Evolutionary conservation across 768 basidiomycete genomes (phyloP).

Genomic region (Rhodotorula babjevae): DNA sequence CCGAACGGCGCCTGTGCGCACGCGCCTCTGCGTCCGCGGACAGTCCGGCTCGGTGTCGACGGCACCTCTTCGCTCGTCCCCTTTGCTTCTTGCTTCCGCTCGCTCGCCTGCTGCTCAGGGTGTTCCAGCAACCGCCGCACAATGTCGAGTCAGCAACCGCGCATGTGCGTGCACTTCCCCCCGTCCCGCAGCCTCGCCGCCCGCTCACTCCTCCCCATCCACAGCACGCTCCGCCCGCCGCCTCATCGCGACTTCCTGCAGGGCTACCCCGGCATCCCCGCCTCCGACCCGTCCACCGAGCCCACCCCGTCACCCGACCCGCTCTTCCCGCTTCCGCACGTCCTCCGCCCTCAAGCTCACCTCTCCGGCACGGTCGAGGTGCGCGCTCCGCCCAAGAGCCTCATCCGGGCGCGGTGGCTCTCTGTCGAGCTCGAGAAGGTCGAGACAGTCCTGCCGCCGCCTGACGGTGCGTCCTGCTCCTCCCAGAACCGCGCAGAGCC

Average conservation of each 20-base stretch:
- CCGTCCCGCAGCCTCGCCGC: no score
- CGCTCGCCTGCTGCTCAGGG: no score
- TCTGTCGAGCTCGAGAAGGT: conserved; percentile 85
- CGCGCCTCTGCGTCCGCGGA: no score
- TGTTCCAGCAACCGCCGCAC: no score
- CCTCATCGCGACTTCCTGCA: conserved; percentile 20
- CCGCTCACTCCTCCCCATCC: background rate
- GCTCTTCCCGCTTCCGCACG: conserved; percentile 27
- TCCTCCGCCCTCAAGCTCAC: conserved; percentile 26
- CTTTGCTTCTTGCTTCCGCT: no score
- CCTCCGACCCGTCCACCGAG: background rate
- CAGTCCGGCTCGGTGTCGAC: no score
- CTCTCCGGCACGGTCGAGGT: conserved; percentile 64
- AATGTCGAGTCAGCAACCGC: conserved; percentile 10
- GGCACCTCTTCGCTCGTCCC: no score
- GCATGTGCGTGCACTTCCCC: conserved; percentile 8
- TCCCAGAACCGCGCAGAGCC: no score
- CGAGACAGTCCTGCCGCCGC: conserved; percentile 62
- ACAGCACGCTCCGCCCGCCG: conserved; percentile 14
- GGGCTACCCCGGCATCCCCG: conserved; percentile 78
- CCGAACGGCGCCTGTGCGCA: no score
- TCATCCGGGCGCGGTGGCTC: conserved; percentile 87
- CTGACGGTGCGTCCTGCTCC: background rate
- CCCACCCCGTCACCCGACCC: conserved; percentile 13
- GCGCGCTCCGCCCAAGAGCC: conserved; percentile 59